Base-by-base conservation (phyloP, 2,329 filamentous ascomycete species). In the Blastomyces silverae region DNA sequence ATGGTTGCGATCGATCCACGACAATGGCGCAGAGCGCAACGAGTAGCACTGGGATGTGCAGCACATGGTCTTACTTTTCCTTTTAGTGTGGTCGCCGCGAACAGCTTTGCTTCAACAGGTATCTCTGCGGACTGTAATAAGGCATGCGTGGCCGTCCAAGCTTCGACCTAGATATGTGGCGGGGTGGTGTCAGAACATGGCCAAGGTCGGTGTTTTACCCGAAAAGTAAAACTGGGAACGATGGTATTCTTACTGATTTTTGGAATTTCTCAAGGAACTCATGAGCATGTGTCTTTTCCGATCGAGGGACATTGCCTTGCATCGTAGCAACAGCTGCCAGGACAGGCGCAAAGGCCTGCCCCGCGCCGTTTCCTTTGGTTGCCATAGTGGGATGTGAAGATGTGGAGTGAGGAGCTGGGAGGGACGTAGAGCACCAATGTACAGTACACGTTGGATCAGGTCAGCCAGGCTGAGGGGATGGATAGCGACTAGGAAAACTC, bases 71-170 rank as follows among this genome's bases (percentile, higher is more conserved):
- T 70, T 82, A 97, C 94, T 88, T 99, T 99, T 83, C 94, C 94
- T 81, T 96, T 96, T 73, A 99, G 82, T 62, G 94, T 99, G 58
- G 93, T 97, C 66, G 94, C 94, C 58, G 94, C 94, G 78, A 99
- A 99, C 66, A 99, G 82, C 76, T 94, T 94, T 34, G 91, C 90
- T 76, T 96, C 92, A 61, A 89, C 84, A 68, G 92, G 88, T 64
- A 89, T 85, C 22, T 61, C 84, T 61, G 81, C 73, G 20, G 91
- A 90, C 76, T 96, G 91, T 67, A 99, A 81, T 68, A 99, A 90
- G 63, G 87, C 85, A 75, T 97, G 88, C 67, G 92, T 92, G 58
- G 89, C 88, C 56, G 88, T 88, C 94, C 94, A 99, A 70, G 94
- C 94, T 76, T 91, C 90, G 74, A 90, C 84, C 91, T 96, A 48